Evolutionary conservation across 1,139 yeast species (phyloP), one percentile per base, ranked within the genome.

Genomic region (Pneumocystis canis): DNA sequence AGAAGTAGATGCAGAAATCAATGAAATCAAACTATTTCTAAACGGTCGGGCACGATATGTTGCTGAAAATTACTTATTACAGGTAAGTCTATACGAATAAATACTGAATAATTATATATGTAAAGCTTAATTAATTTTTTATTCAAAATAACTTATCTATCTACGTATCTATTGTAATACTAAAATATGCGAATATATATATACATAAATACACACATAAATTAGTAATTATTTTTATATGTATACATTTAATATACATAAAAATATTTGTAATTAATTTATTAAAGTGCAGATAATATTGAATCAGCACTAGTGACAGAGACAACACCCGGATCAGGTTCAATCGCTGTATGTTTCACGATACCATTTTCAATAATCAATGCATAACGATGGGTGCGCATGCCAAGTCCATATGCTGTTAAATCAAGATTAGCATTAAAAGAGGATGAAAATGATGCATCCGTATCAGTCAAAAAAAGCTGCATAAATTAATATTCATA

Each of bases 1-100:
- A 75, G 98, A 90, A 71, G 98, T 92, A 32, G 99, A 92, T 75
- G 92, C 90, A 77, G 99, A 92, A 75, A 94, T 92, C 72, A 88
- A 96, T 74, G 99, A 92, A 74, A 94, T 92, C 96, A 94, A 94
- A 76, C 80, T 92, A 73, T 94, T 92, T 74, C 82, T 94, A 74
- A 92, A 92, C 73, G 97, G 98, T 33, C 82, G 99, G 72, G 98
- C 99, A 25, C 85, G 99, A 78, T 94, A 89, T 66, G 94, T 90
- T 62, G 99, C 98, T 30, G 98, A 94, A 75, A 61, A 58, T 28
- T 65, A 62, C 40, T 60, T 65, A 32, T 62, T 39, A 11, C 59
- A 57, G 16, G 59, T 39, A 30, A 3, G n/a, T 9, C 28, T 1
- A 47, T 25, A 20, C 11, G 25, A 25, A 47, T 14, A 2, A 2